phyloP scores from a whole-genome alignment of 176 grass and related monocot genomes.

The Pontederia crassipes region DNA sequence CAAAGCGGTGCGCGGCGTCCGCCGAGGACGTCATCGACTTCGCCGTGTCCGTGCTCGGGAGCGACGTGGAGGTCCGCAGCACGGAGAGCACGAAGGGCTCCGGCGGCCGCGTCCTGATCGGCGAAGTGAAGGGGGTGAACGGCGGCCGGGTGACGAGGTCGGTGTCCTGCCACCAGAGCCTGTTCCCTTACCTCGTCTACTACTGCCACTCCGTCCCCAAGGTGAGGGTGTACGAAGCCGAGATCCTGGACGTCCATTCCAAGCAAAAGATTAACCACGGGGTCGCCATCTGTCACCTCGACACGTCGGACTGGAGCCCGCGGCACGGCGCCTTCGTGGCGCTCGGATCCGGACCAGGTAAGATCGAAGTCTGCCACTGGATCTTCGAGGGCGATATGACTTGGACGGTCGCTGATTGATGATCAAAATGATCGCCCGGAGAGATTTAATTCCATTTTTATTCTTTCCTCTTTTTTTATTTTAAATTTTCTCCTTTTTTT shows the following conservation, averaged over 20 bases:
- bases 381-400: slow-evolving; percentile 13
- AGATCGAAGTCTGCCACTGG: slow-evolving; percentile 16
- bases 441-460: too few species aligned
- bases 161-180: slow-evolving; percentile 12
- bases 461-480: too few species aligned
- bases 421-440: too few species aligned
- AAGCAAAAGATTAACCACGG: slow-evolving; percentile 2
- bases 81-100: slow-evolving; percentile 5
- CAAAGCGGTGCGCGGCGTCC: slow-evolving; percentile 9
- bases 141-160: slow-evolving; percentile 1
- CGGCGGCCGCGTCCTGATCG: not conserved
- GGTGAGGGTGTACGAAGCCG: slow-evolving; percentile 4
- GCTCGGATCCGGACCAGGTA: not conserved
- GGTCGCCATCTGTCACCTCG: slow-evolving; percentile 5
- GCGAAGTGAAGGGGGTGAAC: not conserved
- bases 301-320: slow-evolving; percentile 6
- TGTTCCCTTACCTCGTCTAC: slow-evolving; percentile 6
- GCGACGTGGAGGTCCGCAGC: slow-evolving; percentile 1
- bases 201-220: slow-evolving; percentile 7
- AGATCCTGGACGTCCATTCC: slow-evolving; percentile 2
- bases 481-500: too few species aligned
- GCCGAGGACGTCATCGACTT: slow-evolving; percentile 14
- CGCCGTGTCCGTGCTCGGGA: slow-evolving; percentile 7
- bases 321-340: not conserved
- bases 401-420: slow-evolving; percentile 6